Conservation (phyloP, 1,284 basidiomycete species). For the Cryptococcus sp. region DNA sequence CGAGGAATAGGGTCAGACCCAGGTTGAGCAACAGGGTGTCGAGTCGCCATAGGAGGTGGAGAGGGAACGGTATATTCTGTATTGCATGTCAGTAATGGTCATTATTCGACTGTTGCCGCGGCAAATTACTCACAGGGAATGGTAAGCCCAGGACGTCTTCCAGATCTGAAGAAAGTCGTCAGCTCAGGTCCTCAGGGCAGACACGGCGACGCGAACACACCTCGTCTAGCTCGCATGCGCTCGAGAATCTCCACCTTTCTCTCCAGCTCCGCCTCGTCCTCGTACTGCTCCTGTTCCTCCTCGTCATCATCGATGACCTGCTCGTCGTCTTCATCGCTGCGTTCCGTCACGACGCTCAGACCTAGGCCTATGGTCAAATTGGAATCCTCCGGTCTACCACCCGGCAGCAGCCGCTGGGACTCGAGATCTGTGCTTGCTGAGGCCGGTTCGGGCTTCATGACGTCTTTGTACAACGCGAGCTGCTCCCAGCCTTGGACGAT, state of each 20-base stretch:
- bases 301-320: constrained; percentile 14
- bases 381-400: constrained; percentile 9
- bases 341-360: constrained; percentile 16
- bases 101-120: not conserved
- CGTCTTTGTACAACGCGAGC: constrained; percentile 48
- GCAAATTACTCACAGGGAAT: constrained; percentile 40
- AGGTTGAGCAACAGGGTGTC: constrained; percentile 54
- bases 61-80: constrained; percentile 50
- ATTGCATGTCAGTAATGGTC: constrained; percentile 1
- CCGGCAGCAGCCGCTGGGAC: not conserved
- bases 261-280: constrained; percentile 47
- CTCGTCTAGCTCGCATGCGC: constrained; percentile 45
- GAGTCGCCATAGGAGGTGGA: constrained; percentile 52
- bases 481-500: constrained; percentile 52
- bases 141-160: constrained; percentile 50
- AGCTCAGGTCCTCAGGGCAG: not conserved
- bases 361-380: not conserved
- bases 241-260: constrained; percentile 49
- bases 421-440: not conserved
- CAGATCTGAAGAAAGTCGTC: constrained; percentile 31
- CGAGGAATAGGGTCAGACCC: constrained; percentile 53
- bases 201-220: constrained; percentile 20
- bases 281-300: constrained; percentile 22
- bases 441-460: constrained; percentile 29
- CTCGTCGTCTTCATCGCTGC: constrained; percentile 17